A percentile compares a stretch with the other conserved stretches of the same genome.
Conservation (phyloP, 2,329 filamentous ascomycete genomes). For the Sclerotinia borealis region DNA sequence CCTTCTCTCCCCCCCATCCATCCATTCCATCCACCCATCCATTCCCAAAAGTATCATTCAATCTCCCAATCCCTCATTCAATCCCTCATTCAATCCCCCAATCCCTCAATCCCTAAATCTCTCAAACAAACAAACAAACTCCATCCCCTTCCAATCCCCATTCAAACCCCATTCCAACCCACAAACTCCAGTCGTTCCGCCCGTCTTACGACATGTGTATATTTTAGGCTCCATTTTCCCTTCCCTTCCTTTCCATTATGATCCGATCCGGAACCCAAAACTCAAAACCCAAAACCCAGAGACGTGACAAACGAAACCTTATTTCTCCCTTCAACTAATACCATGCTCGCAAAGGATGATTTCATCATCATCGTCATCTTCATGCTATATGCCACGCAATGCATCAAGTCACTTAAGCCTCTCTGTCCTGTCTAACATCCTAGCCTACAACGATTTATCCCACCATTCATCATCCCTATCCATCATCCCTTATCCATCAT, state of each 20-base stretch:
- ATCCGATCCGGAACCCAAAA: neutral
- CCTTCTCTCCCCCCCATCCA: too few species aligned
- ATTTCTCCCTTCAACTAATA: neutral
- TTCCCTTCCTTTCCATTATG: too few species aligned
- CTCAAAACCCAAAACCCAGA: neutral
- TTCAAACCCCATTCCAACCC: neutral
- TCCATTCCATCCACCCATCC: too few species aligned
- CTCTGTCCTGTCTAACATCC: neutral
- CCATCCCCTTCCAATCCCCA: too few species aligned
- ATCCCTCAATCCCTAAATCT: too few species aligned
- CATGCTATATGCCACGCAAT: neutral
- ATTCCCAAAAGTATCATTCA: too few species aligned
- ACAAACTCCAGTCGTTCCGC: conserved; percentile 2
- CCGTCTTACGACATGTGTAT: conserved; percentile 2
- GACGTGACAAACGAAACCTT: neutral
- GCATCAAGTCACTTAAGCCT: neutral
- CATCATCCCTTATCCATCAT: too few species aligned
- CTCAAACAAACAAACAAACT: too few species aligned
- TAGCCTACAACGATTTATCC: neutral
- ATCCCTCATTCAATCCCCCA: too few species aligned
- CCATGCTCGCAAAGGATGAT: neutral
- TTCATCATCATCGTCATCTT: neutral
- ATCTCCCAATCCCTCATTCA: too few species aligned
- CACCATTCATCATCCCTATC: too few species aligned
- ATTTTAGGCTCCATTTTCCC: neutral